Evolutionary conservation across 2,329 filamentous ascomycete genomes (phyloP), one percentile per base, ranked within the genome.

Genomic region (Fusarium acutatum): DNA sequence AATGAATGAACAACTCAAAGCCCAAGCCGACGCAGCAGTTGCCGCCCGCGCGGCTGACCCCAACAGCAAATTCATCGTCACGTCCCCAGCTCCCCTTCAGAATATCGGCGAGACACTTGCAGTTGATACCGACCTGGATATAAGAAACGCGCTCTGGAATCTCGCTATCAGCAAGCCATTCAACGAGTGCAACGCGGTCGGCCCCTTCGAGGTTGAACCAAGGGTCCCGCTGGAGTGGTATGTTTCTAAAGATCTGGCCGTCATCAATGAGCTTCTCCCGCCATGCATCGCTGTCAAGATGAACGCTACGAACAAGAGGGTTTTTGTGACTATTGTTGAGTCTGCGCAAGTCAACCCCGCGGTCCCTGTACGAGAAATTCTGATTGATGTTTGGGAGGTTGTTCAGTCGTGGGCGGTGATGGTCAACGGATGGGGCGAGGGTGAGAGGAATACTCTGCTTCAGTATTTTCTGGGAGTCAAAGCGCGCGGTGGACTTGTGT

Each of bases 141-240:
- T 60, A 3, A n/a, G 62, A 32, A 17, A 34, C 26, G 18, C 34
- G 2, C 13, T 34, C 12, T 38, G 26, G 60, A 35, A 38, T 2
- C 22, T 24, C 5, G 17, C 22, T 10, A 12, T 53, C 13, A 13
- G 22, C 12, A 41, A 54, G 7, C 6, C 18, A 1, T 40, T 60
- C 28, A 11, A n/a, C 1, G 44, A 52, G 3, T 28, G n/a, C 10
- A 38, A 30, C 9, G 32, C 22, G 1, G 46, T 18, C 11, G 63
- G 65, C 0, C 65, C 65, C 0, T 67, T 67, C 6, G 65, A 67
- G 7, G 13, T 44, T 1, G 53, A 62, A 6, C 50, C 38, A 13
- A n/a, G 14, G 0, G 24, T 40, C 17, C 46, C 34, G 0, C 2
- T 50, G 3, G 63, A 47, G 28, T 35, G 4, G 5, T 38, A 26